Conservation (phyloP, 208 protist genomes). For the Leishmania braziliensis region DNA sequence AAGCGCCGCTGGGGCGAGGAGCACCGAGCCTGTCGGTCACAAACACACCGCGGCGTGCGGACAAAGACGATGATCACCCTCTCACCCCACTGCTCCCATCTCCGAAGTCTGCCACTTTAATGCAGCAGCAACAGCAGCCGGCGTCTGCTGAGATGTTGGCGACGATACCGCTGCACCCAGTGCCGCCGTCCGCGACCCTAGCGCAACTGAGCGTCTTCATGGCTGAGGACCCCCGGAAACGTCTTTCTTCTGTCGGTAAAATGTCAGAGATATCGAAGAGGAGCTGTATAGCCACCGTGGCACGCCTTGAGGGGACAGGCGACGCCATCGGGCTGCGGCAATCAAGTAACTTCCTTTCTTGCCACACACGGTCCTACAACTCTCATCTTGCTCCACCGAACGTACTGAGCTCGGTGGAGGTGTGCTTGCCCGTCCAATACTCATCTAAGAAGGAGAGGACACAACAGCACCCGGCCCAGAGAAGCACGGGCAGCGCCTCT, state of each 20-base stretch:
- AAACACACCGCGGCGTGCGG: background rate
- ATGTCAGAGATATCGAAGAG: slow-evolving; percentile 11
- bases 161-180: background rate
- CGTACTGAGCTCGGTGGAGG: slow-evolving; percentile 11
- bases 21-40: background rate
- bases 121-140: background rate
- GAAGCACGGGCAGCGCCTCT: background rate
- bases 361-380: background rate
- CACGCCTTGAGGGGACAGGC: background rate
- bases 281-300: slow-evolving; percentile 15
- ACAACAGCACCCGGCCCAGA: background rate
- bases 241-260: background rate
- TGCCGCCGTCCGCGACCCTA: background rate
- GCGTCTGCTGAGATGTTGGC: background rate
- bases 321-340: slow-evolving; percentile 9
- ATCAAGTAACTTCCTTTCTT: background rate
- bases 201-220: background rate
- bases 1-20: background rate
- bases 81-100: background rate
- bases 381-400: background rate
- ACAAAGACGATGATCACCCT: background rate
- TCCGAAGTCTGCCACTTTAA: background rate
- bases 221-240: slow-evolving; percentile 15
- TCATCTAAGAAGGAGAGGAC: background rate
- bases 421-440: background rate